Evolutionary conservation across 345 rosid species (phyloP), one percentile per base, ranked within the genome.

Genomic region (Carallia pectinifolia): DNA sequence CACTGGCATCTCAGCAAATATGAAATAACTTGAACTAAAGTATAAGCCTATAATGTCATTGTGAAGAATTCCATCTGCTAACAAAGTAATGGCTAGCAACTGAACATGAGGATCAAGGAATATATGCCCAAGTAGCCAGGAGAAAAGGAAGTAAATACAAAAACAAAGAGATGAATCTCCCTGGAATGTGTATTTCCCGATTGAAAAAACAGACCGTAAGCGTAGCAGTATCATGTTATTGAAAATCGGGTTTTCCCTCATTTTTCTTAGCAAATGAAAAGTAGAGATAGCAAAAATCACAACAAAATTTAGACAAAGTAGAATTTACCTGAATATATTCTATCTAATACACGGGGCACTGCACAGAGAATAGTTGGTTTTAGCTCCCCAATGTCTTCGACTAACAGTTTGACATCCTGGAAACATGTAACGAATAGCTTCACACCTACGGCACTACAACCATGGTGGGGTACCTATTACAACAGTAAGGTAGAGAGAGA

Each of bases 291-390:
- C 12, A n/a, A 67, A 65, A 47, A 48, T n/a, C 6, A 19, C 47
- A 30, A 58, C 38, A 29, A 58, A 38, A 60, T 64, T 13, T 39
- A 40, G 52, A 39, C 12, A 68, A 6, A 9, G 30, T 63, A 53
- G 58, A 66, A 58, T 48, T 80, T 73, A 92, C 99, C 97, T 7
- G 86, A 60, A 82, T 96, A 79, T 72, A 96, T 79, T 81, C 93
- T 87, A 53, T 96, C 97, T 60, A 96, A 73, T 33, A 96, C 99
- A 23, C 98, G 99, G 61, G 99, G 99, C 76, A 96, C 98, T 19
- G 99, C 98, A 73, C 99, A 96, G 80, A 96, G 92, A 65, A 90
- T 67, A 73, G 90, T 84, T 39, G 99, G 97, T 83, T 89, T 92
- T 65, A 96, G 87, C 81, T 89, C 99, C 66, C 84, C 86, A 60